Evolutionary conservation across 306 rosid genomes (phyloP).

Genomic region (Vicia sativa): DNA sequence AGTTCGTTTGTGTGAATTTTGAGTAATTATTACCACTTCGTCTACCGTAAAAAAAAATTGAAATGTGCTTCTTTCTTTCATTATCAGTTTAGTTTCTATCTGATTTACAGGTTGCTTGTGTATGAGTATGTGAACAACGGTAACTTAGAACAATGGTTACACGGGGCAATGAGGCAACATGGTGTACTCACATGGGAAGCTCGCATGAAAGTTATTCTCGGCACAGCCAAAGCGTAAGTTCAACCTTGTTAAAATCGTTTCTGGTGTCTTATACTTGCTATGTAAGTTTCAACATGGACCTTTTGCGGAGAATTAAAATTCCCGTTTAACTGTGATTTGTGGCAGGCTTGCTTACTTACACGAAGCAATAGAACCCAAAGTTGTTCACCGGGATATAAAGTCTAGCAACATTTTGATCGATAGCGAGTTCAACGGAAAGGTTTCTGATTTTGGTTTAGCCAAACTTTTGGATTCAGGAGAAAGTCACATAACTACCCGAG

Average conservation of each 20-base stretch:
- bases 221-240: conserved; percentile 98
- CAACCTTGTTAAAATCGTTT: background rate
- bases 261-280: conserved; percentile 1
- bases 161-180: conserved; percentile 77
- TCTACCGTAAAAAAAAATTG: no score
- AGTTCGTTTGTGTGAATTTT: no score
- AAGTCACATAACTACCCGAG: conserved; percentile 94
- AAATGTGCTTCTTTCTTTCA: background rate
- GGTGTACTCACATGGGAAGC: conserved; percentile 90
- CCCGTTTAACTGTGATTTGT: conserved; percentile 21
- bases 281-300: conserved; percentile 17
- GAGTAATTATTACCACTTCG: no score
- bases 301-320: background rate
- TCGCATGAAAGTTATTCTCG: conserved; percentile 86
- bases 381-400: conserved; percentile 89
- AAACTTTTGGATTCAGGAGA: conserved; percentile 91
- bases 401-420: conserved; percentile 95
- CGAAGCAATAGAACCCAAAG: conserved; percentile 98
- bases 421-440: conserved; percentile 81
- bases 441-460: conserved; percentile 97
- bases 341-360: conserved; percentile 95
- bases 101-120: conserved; percentile 72
- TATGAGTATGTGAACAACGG: conserved; percentile 98
- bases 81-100: conserved; percentile 20
- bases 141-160: conserved; percentile 94